phyloP scores from a whole-genome alignment of 352 stramenopile species.

The Globisporangium rhizosaccharum region DNA sequence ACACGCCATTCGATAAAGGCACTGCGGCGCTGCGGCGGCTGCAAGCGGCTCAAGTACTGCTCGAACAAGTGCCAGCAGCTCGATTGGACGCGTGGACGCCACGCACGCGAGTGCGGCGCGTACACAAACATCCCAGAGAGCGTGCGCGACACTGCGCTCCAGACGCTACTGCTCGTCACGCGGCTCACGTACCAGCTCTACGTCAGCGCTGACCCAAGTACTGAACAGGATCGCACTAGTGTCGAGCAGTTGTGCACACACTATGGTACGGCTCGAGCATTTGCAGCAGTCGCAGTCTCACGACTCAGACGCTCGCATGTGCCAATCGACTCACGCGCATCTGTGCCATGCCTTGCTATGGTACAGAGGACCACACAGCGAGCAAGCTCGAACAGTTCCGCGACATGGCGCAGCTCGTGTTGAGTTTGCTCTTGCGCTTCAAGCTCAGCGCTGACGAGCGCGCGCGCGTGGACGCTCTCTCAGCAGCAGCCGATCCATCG shows the following conservation, averaged over 20 bases:
- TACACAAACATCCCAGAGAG: conserved; percentile 31
- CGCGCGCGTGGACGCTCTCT: background rate
- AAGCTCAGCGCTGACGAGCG: conserved; percentile 19
- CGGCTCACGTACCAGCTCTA: conserved; percentile 36
- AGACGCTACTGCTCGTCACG: conserved; percentile 52
- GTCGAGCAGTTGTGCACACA: conserved; percentile 35
- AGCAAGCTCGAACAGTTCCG: conserved; percentile 32
- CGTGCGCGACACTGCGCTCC: conserved; percentile 7
- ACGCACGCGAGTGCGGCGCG: conserved; percentile 44
- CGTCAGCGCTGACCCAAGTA: conserved; percentile 2
- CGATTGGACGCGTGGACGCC: conserved; percentile 39
- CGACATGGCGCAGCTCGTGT: conserved; percentile 60
- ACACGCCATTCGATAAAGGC: too few species aligned
- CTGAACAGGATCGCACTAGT: conserved; percentile 7
- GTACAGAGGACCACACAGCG: conserved; percentile 31
- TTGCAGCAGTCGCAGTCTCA: background rate
- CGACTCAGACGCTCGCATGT: conserved; percentile 4
- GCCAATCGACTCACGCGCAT: too few species aligned
- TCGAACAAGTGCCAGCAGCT: conserved; percentile 53
- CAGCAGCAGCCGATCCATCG: conserved; percentile 10
- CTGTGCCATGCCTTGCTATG: background rate
- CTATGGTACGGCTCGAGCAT: conserved; percentile 12
- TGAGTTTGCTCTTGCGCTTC: conserved; percentile 43
- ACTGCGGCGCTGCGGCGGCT: conserved; percentile 49
- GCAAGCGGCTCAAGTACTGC: conserved; percentile 58